Evolutionary conservation across 1,139 yeast genomes (phyloP).

Genomic region (Trichomonascaceae sp.): DNA sequence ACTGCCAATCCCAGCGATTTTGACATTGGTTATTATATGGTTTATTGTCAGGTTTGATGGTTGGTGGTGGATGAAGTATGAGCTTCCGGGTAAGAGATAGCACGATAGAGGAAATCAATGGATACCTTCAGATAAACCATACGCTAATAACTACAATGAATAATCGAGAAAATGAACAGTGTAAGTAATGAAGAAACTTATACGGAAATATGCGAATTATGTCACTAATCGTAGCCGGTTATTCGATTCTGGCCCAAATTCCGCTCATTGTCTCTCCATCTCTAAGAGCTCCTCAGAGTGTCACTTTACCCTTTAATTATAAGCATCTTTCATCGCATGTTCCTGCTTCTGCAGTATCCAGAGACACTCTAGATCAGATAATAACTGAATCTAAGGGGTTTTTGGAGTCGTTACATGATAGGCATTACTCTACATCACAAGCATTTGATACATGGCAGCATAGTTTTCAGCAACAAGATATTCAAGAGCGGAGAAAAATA

Average conservation of each 20-base stretch:
- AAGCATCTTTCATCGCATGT: conserved; percentile 33
- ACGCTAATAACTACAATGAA: neutral
- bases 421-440: conserved; percentile 25
- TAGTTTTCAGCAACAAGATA: conserved; percentile 21
- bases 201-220: neutral
- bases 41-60: neutral
- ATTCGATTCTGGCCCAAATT: conserved; percentile 47
- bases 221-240: conserved; percentile 32
- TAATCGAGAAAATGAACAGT: neutral
- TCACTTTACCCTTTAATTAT: conserved; percentile 49
- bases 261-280: conserved; percentile 55
- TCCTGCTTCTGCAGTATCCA: conserved; percentile 29
- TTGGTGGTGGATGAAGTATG: neutral
- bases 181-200: neutral
- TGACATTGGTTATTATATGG: conserved; percentile 6
- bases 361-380: conserved; percentile 25
- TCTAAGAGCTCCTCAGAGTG: conserved; percentile 52
- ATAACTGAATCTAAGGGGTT: conserved; percentile 25
- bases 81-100: neutral
- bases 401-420: conserved; percentile 21
- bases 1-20: conserved; percentile 9
- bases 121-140: neutral
- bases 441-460: conserved; percentile 33
- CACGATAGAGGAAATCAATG: neutral
- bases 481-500: conserved; percentile 30